Evolutionary conservation across 768 basidiomycete species (phyloP).

Genomic region (Lactarius pseudohatsudake): DNA sequence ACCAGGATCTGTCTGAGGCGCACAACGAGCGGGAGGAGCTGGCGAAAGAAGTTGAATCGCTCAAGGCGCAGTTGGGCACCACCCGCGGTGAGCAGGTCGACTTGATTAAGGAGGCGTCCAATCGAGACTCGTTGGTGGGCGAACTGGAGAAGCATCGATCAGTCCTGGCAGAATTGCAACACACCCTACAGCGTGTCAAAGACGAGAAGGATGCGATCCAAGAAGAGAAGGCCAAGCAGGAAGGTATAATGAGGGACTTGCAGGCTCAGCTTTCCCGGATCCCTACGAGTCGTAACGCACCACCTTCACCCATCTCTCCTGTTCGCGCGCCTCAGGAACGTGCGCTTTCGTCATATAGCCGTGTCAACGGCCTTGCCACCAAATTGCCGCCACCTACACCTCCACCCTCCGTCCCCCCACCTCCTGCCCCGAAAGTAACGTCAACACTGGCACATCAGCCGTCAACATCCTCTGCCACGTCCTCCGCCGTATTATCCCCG

Average conservation of each 20-base stretch:
- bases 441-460: conserved; percentile 54
- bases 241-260: conserved; percentile 69
- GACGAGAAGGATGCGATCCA: conserved; percentile 80
- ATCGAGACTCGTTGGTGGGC: conserved; percentile 67
- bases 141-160: conserved; percentile 80
- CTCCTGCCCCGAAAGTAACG: conserved; percentile 64
- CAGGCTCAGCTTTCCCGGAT: conserved; percentile 70
- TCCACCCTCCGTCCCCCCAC: conserved; percentile 84
- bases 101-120: conserved; percentile 69
- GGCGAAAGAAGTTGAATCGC: conserved; percentile 42
- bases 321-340: conserved; percentile 51
- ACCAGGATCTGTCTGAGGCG: conserved; percentile 47
- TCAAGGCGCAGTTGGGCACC: conserved; percentile 59
- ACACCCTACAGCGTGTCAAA: conserved; percentile 72
- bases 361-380: conserved; percentile 60
- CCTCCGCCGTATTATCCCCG: conserved; percentile 52
- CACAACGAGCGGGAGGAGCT: conserved; percentile 47
- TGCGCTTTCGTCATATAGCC: conserved; percentile 47
- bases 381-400: conserved; percentile 88
- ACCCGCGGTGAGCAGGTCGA: conserved; percentile 59
- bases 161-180: conserved; percentile 72
- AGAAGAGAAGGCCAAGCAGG: conserved; percentile 67
- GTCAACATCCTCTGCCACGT: conserved; percentile 49
- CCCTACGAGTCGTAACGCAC: conserved; percentile 38
- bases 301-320: conserved; percentile 48